Conservation (phyloP, 169 alveolate species). For the Plasmodium malariae region DNA sequence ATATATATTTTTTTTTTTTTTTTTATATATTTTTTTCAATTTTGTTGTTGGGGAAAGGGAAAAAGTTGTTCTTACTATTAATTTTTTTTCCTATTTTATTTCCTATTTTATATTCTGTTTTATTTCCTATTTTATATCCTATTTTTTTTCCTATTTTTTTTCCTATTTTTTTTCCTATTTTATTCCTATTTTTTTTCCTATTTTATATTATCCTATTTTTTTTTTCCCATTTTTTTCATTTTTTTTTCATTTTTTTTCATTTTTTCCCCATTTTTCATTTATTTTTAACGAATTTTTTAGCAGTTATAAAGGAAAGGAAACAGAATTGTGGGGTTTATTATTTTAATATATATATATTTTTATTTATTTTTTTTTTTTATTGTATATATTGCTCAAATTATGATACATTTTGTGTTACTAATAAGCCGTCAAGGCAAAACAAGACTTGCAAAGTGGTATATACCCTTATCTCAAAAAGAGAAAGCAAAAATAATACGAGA, state of each 20-base stretch:
- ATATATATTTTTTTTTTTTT: too few species aligned
- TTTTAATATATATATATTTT: not conserved
- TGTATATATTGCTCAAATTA: too few species aligned
- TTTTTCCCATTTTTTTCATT: not conserved
- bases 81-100: too few species aligned
- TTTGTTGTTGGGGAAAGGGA: not conserved
- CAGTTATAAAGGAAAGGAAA: too few species aligned
- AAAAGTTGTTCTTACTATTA: not conserved
- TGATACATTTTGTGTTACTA: conserved; percentile 96
- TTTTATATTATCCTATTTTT: not conserved
- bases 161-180: too few species aligned
- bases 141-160: too few species aligned
- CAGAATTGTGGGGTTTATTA: not conserved
- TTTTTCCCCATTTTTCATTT: not conserved
- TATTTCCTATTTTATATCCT: too few species aligned
- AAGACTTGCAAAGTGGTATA: conserved; percentile 96
- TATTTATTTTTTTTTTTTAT: not conserved
- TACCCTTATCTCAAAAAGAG: conserved; percentile 88
- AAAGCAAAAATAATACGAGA: conserved; percentile 91
- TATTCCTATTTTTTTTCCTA: too few species aligned
- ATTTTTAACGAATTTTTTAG: not conserved
- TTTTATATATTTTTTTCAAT: too few species aligned
- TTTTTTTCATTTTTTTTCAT: not conserved
- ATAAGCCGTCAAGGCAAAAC: conserved; percentile 98
- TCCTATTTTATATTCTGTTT: not conserved